Evolutionary conservation across 352 stramenopile species (phyloP).

Genomic region (Phytophthora constricta): DNA sequence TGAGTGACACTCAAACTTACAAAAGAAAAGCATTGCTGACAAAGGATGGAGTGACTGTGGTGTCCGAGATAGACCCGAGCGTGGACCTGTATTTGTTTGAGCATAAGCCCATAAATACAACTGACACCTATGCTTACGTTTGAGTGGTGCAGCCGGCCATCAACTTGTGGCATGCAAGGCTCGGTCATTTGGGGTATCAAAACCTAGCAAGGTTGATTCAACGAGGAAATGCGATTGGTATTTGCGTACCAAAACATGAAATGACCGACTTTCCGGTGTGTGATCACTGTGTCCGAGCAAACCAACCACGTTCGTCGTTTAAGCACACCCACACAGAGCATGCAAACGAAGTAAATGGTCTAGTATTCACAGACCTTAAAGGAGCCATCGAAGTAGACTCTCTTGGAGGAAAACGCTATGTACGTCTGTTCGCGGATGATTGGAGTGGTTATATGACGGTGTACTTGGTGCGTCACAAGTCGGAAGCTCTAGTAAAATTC

Average conservation of each 20-base stretch:
- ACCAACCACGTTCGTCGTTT: not conserved
- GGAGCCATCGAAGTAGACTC: not conserved
- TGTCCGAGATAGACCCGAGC: not conserved
- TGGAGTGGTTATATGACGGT: not conserved
- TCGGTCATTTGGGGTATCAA: not conserved
- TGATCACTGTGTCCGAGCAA: not conserved
- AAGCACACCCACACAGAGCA: not conserved
- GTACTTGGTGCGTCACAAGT: not conserved
- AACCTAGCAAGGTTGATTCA: not conserved
- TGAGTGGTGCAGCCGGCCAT: not conserved
- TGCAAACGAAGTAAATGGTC: not conserved
- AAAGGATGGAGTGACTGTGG: not conserved
- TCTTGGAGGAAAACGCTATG: not conserved
- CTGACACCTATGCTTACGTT: not conserved
- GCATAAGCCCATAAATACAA: not conserved
- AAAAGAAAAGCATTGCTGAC: not conserved
- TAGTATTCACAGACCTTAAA: not conserved
- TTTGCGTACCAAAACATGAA: not conserved
- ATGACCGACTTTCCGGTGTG: not conserved
- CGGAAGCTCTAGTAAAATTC: not conserved
- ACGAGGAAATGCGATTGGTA: not conserved
- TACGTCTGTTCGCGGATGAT: not conserved
- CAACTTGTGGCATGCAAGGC: not conserved
- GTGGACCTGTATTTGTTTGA: not conserved
- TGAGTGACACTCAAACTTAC: not conserved